Evolutionary conservation across 2,329 filamentous ascomycete genomes (phyloP).

Genomic region (Pochonia chlamydosporia): DNA sequence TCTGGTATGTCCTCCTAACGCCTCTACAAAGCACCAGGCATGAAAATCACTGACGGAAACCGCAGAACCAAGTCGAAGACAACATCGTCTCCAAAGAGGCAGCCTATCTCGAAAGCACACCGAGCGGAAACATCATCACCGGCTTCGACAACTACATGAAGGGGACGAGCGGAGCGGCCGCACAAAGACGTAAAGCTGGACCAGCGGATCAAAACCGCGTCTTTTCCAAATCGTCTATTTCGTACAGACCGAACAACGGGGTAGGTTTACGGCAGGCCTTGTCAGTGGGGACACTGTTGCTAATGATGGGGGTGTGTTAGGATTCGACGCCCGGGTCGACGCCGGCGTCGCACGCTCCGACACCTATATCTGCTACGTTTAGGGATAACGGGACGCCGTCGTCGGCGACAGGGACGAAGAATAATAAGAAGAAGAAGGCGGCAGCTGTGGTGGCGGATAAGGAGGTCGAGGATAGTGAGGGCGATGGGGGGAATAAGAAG

Average conservation of each 20-base stretch:
- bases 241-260: constrained; percentile 43
- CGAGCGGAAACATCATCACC: constrained; percentile 88
- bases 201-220: constrained; percentile 67
- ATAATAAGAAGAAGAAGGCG: constrained; percentile 48
- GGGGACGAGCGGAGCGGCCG: constrained; percentile 59
- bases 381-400: constrained; percentile 48
- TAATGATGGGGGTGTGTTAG: constrained; percentile 14
- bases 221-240: constrained; percentile 62
- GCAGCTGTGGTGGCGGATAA: constrained; percentile 12
- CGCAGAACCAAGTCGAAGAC: constrained; percentile 56
- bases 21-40: too few species aligned
- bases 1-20: constrained; percentile 24
- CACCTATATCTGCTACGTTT: constrained; percentile 50
- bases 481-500: constrained; percentile 49
- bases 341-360: constrained; percentile 43
- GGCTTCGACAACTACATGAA: constrained; percentile 99
- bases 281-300: background rate
- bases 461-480: constrained; percentile 52
- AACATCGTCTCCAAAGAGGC: constrained; percentile 78
- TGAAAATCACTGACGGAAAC: constrained; percentile 30
- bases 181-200: constrained; percentile 58
- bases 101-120: constrained; percentile 85
- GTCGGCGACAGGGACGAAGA: constrained; percentile 35
- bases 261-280: constrained; percentile 17
- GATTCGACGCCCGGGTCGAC: constrained; percentile 40